phyloP scores from a whole-genome alignment of 768 basidiomycete species.

The Podaxis sp. region DNA sequence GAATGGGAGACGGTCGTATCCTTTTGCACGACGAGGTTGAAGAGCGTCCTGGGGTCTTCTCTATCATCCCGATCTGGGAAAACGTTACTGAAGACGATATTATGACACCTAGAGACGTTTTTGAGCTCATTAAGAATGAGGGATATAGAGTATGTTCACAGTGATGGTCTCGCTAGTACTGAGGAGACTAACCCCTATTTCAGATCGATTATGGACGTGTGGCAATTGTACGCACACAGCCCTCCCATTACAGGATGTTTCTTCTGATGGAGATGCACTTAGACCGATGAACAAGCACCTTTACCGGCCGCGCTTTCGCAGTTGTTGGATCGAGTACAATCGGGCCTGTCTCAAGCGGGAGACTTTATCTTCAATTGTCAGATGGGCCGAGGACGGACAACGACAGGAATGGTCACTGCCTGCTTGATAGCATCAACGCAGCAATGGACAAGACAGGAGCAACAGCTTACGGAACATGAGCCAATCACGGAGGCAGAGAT shows the following conservation, averaged over 20 bases:
- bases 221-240: conserved; percentile 68
- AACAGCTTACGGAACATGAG: conserved; percentile 39
- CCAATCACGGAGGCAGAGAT: conserved; percentile 37
- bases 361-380: conserved; percentile 97
- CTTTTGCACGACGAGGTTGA: conserved; percentile 96
- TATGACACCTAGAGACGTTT: conserved; percentile 85
- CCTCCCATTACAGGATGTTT: not conserved
- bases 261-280: not conserved
- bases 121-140: conserved; percentile 69
- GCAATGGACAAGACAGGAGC: conserved; percentile 45
- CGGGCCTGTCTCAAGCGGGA: conserved; percentile 55
- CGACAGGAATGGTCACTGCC: conserved; percentile 93
- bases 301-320: conserved; percentile 83
- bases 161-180: not conserved
- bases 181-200: not conserved
- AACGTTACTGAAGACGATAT: conserved; percentile 78
- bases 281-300: conserved; percentile 98
- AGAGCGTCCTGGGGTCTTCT: conserved; percentile 85
- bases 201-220: conserved; percentile 88
- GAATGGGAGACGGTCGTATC: conserved; percentile 68
- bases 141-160: conserved; percentile 63
- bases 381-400: conserved; percentile 90
- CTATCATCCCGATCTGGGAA: conserved; percentile 95
- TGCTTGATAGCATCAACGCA: conserved; percentile 79
- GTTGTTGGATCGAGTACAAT: conserved; percentile 71